These are phyloP conservation scores for Lipomyces kockii DNA, from an alignment of 805 yeast genomes.

Conservation along the genomic window DNA sequence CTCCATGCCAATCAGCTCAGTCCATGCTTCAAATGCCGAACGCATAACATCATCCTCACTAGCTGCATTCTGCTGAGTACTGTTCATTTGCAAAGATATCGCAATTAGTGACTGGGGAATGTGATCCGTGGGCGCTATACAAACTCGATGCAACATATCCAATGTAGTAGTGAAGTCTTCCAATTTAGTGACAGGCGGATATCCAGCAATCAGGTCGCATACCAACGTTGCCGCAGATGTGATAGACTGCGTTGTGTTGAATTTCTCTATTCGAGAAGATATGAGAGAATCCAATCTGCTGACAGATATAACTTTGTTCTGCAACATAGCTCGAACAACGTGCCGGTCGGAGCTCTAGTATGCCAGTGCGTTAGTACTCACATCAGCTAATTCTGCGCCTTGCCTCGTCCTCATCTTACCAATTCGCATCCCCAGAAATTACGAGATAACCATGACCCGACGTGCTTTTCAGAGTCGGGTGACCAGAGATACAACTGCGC, in stretches of 20 bases:
- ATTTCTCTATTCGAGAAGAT: background rate
- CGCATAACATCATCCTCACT: background rate
- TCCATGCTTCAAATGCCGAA: background rate
- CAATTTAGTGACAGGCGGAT: background rate
- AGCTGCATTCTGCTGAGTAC: background rate
- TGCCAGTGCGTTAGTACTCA: background rate
- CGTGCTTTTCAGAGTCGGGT: background rate
- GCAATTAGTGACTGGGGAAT: background rate
- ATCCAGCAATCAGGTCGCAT: background rate
- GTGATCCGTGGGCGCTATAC: background rate
- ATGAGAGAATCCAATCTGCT: background rate
- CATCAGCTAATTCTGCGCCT: background rate
- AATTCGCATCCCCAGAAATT: background rate
- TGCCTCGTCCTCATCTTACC: background rate
- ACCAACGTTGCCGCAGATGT: background rate
- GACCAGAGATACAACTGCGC: background rate
- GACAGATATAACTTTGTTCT: too few relatives aligned
- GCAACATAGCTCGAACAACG: background rate
- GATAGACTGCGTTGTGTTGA: background rate
- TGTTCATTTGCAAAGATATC: background rate
- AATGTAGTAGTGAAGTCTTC: background rate
- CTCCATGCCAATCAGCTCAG: background rate
- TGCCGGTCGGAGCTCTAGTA: background rate
- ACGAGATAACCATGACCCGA: background rate
- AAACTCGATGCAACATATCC: background rate